phyloP scores from a whole-genome alignment of 2,329 filamentous ascomycete genomes.

The Diaporthe batatas region DNA sequence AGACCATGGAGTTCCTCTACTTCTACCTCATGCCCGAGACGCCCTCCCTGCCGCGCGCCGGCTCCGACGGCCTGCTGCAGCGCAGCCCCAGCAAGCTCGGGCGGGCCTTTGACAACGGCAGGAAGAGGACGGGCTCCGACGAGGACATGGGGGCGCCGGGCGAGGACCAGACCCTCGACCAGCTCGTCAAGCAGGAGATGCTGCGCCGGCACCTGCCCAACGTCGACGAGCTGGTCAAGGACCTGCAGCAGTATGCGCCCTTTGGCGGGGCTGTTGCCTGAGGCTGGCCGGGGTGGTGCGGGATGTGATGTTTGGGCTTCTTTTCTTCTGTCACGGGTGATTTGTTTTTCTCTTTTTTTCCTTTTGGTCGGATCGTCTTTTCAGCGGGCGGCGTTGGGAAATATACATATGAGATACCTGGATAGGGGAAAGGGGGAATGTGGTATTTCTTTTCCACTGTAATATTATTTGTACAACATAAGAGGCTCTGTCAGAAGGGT shows the following conservation, averaged over 20 bases:
- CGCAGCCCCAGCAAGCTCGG: slow-evolving; percentile 78
- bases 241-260: slow-evolving; percentile 83
- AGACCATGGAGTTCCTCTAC: slow-evolving; percentile 97
- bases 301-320: slow-evolving; percentile 43
- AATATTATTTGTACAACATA: slow-evolving; percentile 16
- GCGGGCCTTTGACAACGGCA: slow-evolving; percentile 55
- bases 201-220: slow-evolving; percentile 83
- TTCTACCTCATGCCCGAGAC: slow-evolving; percentile 98
- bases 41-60: slow-evolving; percentile 67
- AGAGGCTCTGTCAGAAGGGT: too few species aligned
- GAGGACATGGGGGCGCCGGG: slow-evolving; percentile 45
- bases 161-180: slow-evolving; percentile 69
- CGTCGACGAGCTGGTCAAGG: slow-evolving; percentile 86
- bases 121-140: slow-evolving; percentile 49
- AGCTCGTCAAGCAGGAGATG: slow-evolving; percentile 85
- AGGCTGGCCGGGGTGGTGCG: slow-evolving; percentile 43
- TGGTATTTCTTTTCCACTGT: slow-evolving; percentile 17
- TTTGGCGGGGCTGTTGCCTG: slow-evolving; percentile 73
- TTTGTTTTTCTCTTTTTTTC: slow-evolving; percentile 11
- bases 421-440: background rate
- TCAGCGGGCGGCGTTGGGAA: slow-evolving; percentile 26
- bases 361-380: slow-evolving; percentile 7
- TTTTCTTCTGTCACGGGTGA: slow-evolving; percentile 42
- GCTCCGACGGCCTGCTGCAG: slow-evolving; percentile 66
- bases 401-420: slow-evolving; percentile 9